Evolutionary conservation across 768 basidiomycete genomes (phyloP), one percentile per base, ranked within the genome.

Genomic region (Rhodotorula babjevae): DNA sequence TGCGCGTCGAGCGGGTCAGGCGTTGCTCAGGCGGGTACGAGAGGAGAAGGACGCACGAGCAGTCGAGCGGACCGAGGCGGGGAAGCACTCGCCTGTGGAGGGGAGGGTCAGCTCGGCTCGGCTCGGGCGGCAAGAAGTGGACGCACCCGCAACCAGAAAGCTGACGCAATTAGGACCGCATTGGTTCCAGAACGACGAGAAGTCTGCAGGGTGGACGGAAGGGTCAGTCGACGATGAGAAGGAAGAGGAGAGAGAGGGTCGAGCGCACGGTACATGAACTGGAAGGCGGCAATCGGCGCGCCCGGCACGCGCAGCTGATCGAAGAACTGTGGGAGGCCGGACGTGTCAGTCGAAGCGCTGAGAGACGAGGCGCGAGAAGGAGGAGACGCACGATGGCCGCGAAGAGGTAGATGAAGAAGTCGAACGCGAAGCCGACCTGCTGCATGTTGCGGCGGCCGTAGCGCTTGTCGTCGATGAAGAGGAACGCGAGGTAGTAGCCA

Each of bases 381-480:
- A n/a, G 18, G 33, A 10, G 9, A 57, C 56, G 56, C 31, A 57
- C 29, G 75, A 81, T 77, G 71, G 77, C 75, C 36, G 71, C 75
- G 33, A 71, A 76, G 42, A 81, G 74, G 73, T 82, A 81, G 50
- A 81, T 73, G 69, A 81, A 69, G 68, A 79, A 81, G n/a, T 82
- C 82, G 50, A 81, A 73, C 52, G 80, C 68, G 67, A 79, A 81
- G 1, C 83, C 83, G 60, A 81, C 68, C 49, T 74, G 42, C 71
- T 82, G 81, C 80, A 81, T 81, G 47, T 79, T 73, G 69, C 77
- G 77, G 33, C 82, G 65, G 47, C 82, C 81, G 76, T 80, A 80
- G 56, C 79, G 33, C 78, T 83, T 83, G 79, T 83, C 79, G 71
- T 83, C 83, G 75, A 83, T 82, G 27, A 82, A 57, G 40, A 82